Evolutionary conservation across 1,284 basidiomycete genomes (phyloP), one percentile per base, ranked within the genome.

Genomic region (Ceratobasidium sp.): DNA sequence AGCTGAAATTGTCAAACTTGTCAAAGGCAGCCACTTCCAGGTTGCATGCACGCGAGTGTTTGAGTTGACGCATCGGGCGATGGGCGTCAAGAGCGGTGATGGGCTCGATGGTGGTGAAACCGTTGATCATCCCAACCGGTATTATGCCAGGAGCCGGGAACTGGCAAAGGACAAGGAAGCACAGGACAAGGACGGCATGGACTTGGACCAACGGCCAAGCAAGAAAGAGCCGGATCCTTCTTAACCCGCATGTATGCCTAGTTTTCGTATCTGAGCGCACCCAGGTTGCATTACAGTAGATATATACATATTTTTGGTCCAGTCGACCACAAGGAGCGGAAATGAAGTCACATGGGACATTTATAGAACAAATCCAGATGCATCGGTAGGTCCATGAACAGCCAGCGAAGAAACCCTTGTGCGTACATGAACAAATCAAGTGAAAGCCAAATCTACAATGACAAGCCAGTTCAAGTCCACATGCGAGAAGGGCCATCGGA

Each of bases 31-130:
- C 1, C 95, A 98, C 81, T 98, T 92, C 81, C 97, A 99, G 81
- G 91, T 99, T 61, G 98, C 96, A 3, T 99, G 98, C 83, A 99
- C 98, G 22, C 87, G 96, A 19, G 93, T 99, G 43, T 99, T 96
- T 82, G 98, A 99, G 84, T 88, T 98, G 59, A 98, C 96, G 24
- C 97, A 99, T 82, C 84, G 85, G 19, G 79, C 83, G 54, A 84
- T 84, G 76, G 92, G 91, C 7, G 88, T 98, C 74, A 91, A 89
- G 83, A 96, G 94, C 81, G 96, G 96, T 1, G 93, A 97, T 37
- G 97, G 97, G 0, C 80, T 98, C 61, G 69, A 72, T 62, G 94
- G 95, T 4, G 94, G 94, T 0, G 97, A 98, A 81, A 94, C 89
- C 76, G 94, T 98, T 37, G 92, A 89, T 37, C 98, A 99, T 84